Evolutionary conservation across 176 grass and related monocot genomes (phyloP).

Genomic region (Aegilops longissima): DNA sequence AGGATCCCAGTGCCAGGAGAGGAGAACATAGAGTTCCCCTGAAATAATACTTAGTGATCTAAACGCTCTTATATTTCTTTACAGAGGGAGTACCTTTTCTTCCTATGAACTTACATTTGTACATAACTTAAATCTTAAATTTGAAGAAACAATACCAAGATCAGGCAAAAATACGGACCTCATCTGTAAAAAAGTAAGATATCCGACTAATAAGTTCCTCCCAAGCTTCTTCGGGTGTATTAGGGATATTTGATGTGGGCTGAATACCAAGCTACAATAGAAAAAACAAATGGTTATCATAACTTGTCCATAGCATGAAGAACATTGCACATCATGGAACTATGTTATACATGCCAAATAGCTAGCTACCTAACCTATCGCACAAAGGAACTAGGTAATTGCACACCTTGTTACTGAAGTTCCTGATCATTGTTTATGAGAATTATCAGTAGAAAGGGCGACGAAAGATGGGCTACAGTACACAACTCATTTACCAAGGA

Average conservation of each 20-base stretch:
- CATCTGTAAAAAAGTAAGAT: slow-evolving; percentile 62
- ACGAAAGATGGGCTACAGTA: background rate
- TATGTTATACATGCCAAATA: background rate
- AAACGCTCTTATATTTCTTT: too few species aligned
- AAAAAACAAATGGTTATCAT: slow-evolving; percentile 12
- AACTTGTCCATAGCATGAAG: slow-evolving; percentile 7
- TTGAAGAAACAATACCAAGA: slow-evolving; percentile 3
- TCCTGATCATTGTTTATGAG: background rate
- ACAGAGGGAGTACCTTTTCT: background rate
- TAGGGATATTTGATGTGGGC: slow-evolving; percentile 35
- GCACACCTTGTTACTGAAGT: background rate
- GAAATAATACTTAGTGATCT: background rate
- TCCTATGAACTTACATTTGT: background rate
- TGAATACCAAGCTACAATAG: slow-evolving; percentile 75
- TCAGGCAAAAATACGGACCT: slow-evolving; percentile 42
- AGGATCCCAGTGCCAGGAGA: background rate
- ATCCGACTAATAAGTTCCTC: slow-evolving; percentile 76
- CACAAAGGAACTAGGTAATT: background rate
- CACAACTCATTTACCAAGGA: background rate
- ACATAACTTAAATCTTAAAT: background rate
- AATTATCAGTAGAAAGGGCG: background rate
- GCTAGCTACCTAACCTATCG: background rate
- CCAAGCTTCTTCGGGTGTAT: slow-evolving; percentile 79
- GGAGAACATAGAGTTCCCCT: background rate
- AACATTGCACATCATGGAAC: background rate